Base-by-base conservation (phyloP, 306 rosid species). In the Lithocarpus polystachyus region DNA sequence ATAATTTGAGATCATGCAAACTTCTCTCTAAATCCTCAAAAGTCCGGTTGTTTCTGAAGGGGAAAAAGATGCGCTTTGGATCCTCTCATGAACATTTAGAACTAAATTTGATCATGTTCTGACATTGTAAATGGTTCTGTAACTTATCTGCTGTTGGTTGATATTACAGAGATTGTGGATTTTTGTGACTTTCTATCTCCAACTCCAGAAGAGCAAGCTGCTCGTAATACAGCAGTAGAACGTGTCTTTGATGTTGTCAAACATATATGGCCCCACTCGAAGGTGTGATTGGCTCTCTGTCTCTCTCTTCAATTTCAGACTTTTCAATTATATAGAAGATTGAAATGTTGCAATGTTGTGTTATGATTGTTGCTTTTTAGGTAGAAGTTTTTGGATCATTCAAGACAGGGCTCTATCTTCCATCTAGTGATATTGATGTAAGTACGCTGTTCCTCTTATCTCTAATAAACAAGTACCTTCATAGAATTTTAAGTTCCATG, bases 311-410 rank as follows among this genome's bases (percentile, higher is more conserved):
- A 33, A 19, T 59, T 5, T 14, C 24, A 68, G 26, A 60, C 15
- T 33, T 59, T 68, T 71, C 62, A 18, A 70, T 71, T 37, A 22
- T 60, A 12, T 68, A 28, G 61, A 69, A 59, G 61, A 48, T 73
- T 64, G 65, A 26, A 77, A 68, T 26, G 84, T 19, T 35, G 18
- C 28, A 6, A 60, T 26, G 43, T 59, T 75, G 24, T 53, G 24
- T 68, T 69, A 1, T 73, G 61, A 78, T 52, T 74, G 13, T 76
- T 82, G 48, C 74, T 87, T 56, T 89, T 37, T 73, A 95, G 99
- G 97, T 93, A 53, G 98, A 95, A 81, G 87, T 95, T n/a, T 95
- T 93, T 87, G 99, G 99, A 54, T 95, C 98, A 40, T 92, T 90
- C 87, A 86, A 84, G 91, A 95, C 99, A 33, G 99, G 99, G 72